Evolutionary conservation across 1,139 yeast genomes (phyloP).

Genomic region (Arxiozyma bovina): DNA sequence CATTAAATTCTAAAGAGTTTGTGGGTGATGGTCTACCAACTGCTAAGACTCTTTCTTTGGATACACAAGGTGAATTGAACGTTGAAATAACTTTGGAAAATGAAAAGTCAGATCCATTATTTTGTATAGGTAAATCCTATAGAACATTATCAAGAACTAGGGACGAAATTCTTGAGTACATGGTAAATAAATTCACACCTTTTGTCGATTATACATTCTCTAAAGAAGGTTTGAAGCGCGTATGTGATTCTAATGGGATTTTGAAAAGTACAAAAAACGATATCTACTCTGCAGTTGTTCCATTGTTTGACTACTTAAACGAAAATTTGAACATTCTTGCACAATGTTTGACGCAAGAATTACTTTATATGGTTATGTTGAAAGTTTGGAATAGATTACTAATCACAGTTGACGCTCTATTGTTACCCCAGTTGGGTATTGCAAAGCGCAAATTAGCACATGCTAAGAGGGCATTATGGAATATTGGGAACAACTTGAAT

Average conservation of each 20-base stretch:
- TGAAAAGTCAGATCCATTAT: constrained; percentile 68
- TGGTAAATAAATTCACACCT: constrained; percentile 53
- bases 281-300: constrained; percentile 61
- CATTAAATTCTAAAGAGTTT: constrained; percentile 56
- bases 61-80: constrained; percentile 56
- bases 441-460: constrained; percentile 37
- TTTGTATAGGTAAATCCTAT: constrained; percentile 69
- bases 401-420: constrained; percentile 51
- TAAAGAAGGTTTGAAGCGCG: constrained; percentile 40
- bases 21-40: constrained; percentile 62
- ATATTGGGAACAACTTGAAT: constrained; percentile 21
- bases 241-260: constrained; percentile 45
- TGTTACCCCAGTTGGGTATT: constrained; percentile 63
- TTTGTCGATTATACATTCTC: constrained; percentile 42
- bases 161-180: constrained; percentile 53
- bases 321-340: constrained; percentile 61
- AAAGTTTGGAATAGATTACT: constrained; percentile 69
- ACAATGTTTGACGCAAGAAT: constrained; percentile 47
- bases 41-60: constrained; percentile 53
- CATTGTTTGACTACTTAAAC: constrained; percentile 67
- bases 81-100: constrained; percentile 68
- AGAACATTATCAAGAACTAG: constrained; percentile 54
- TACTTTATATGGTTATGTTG: constrained; percentile 60
- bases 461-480: constrained; percentile 35
- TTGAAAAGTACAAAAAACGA: constrained; percentile 43